Base-by-base conservation (phyloP, 2,329 filamentous ascomycete genomes). In the Alternaria solani region DNA sequence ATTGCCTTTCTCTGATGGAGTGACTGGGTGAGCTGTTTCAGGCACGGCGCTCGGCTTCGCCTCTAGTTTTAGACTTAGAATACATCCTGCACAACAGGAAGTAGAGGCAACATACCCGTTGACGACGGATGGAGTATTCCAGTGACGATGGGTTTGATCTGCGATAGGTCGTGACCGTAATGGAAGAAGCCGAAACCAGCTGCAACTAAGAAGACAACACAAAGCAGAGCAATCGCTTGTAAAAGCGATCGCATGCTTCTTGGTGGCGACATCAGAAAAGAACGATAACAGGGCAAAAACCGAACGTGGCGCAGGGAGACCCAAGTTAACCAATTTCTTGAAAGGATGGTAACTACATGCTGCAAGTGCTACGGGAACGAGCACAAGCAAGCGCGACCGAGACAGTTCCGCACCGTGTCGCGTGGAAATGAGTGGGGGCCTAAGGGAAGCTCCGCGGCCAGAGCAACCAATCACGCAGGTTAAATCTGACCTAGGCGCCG, bases 231-330 rank as follows among this genome's bases (percentile, higher is more conserved):
- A 41, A 67, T 42, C 46, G 59, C 44, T 43, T 64, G 58, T 36
- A 67, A 39, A 16, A 69, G 58, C 46, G 61, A 61, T 55, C 56
- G 58, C 25, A 66, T 46, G 60, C 43, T 60, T 34, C 51, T 57
- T 52, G 46, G n/a, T 38, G 56, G 60, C 46, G 59, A 57, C 58
- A 64, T 66, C 11, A 52, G 34, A 43, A n/a, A 41, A 44, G n/a
- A 43, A 25, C 5, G 41, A 18, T 30, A 8, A 12, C 8, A 36
- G 16, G 36, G 11, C 8, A 28, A 18, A 2, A 38, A 25, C 18
- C 12, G n/a, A 42, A 28, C 12, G 46, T 20, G 6, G 20, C 41
- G 8, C 16, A 48, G 18, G 34, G 25, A 20, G n/a, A 6, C 18
- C 8, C 14, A 26, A 20, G 25, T n/a, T 18, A 20, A 25, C 26